Conservation (phyloP, 2,329 filamentous ascomycete species). For the Pestalotiopsis fici region DNA sequence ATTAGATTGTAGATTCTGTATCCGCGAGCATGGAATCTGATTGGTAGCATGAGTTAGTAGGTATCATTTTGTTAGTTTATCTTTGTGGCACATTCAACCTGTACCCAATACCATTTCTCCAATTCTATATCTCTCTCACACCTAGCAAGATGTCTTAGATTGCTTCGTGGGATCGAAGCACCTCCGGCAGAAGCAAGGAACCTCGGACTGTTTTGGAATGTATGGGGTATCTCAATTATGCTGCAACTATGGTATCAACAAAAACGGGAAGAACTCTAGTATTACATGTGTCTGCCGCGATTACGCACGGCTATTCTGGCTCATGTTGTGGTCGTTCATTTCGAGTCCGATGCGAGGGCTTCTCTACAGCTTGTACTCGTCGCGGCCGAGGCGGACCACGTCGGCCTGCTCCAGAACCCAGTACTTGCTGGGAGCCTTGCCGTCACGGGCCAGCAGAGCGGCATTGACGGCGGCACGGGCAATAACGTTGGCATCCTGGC, state of each 20-base stretch:
- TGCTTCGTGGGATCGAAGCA: not conserved
- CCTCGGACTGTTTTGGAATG: not conserved
- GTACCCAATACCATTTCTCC: too few relatives aligned
- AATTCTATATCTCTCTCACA: too few relatives aligned
- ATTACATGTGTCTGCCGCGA: not conserved
- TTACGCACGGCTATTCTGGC: not conserved
- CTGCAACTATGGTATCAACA: not conserved
- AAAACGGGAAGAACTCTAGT: not conserved
- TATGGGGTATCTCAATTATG: not conserved
- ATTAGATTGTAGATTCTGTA: conserved; percentile 36
- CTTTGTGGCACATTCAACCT: too few relatives aligned
- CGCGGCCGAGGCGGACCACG: conserved; percentile 67
- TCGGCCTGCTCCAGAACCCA: conserved; percentile 64
- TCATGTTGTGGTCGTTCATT: not conserved
- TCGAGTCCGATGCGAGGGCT: not conserved
- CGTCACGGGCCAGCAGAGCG: conserved; percentile 56
- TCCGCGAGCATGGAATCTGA: not conserved
- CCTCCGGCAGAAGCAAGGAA: not conserved
- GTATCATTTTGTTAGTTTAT: not conserved
- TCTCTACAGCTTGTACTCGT: conserved; percentile 45
- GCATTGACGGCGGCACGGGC: conserved; percentile 66
- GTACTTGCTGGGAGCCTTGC: conserved; percentile 58
- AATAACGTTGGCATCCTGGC: conserved; percentile 75
- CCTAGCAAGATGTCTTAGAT: not conserved
- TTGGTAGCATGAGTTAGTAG: too few relatives aligned